Base-by-base conservation (phyloP, 495 filamentous ascomycete species). In the Daldinia loculata region DNA sequence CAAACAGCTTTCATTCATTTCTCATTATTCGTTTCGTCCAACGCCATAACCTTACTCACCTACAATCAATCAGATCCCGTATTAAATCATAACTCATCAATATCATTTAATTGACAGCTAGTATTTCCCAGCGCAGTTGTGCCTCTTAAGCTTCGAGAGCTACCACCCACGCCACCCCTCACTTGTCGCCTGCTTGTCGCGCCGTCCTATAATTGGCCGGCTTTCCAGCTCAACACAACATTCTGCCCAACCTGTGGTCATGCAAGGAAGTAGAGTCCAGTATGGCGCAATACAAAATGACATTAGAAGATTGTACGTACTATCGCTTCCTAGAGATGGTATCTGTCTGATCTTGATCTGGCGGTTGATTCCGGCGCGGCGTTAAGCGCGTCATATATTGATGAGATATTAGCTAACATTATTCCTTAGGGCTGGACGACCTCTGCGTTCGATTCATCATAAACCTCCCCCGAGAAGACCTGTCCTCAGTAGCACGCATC, bases 361-460 rank as follows among this genome's bases (percentile, higher is more conserved):
- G 45, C 15, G 53, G 26, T 32, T 56, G 19, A 55, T 11, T 12
- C 24, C 39, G 39, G 48, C 61, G 59, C 71, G 70, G 61, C 59
- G 22, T 48, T 24, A 24, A 30, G 61, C 56, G 50, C 60, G 53
- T 34, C 51, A 59, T 22, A 56, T 63, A 14, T n/a, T 41, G 53
- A 30, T 24, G 26, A 26, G 45, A 62, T 15, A 24, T 64, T 56
- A 38, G 58, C 80, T 82, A 69, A 80, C 72, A 48, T 27, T 61
- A 60, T 62, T 60, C 30, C 67, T 71, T 76, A 94, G 92, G 93
- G 94, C 85, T 98, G 84, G 93, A 97, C 90, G 94, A 98, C 82
- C 85, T 98, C 52, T 96, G 92, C 79, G 93, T 96, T 78, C 92
- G 88, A 67, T 99, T 99, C 77, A 94, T 99, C 74, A 92, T 98